Evolutionary conservation across 768 basidiomycete genomes (phyloP).

Genomic region (Russula olivacea): DNA sequence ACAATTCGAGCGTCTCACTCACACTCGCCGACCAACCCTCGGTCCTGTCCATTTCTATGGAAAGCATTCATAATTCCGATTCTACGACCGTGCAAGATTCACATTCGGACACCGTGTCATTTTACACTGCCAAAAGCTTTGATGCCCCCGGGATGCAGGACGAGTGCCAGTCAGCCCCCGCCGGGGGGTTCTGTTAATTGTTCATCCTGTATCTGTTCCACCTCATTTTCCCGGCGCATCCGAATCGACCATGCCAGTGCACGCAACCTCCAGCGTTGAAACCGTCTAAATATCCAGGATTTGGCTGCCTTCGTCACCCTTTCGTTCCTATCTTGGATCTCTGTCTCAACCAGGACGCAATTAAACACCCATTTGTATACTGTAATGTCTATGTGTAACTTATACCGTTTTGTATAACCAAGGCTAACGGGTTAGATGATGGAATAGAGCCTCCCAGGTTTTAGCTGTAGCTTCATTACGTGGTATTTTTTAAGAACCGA

Average conservation of each 20-base stretch:
- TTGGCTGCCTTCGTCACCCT: neutral
- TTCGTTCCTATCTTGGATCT: neutral
- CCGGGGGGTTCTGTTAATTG: too few species aligned
- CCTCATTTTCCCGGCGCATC: slow-evolving; percentile 27
- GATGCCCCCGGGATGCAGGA: neutral
- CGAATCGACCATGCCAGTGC: neutral
- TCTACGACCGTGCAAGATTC: slow-evolving; percentile 1
- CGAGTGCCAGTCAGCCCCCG: neutral
- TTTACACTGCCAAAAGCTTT: slow-evolving; percentile 1
- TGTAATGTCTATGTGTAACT: too few species aligned
- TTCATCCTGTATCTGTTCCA: neutral
- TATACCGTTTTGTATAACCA: too few species aligned
- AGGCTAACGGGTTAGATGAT: too few species aligned
- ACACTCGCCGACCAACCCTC: neutral
- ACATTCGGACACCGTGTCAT: neutral
- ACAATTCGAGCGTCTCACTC: too few species aligned
- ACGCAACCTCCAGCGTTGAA: neutral
- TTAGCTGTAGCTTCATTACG: too few species aligned
- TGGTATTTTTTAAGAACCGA: too few species aligned
- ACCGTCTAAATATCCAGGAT: neutral
- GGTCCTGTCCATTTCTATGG: neutral
- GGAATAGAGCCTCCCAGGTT: too few species aligned
- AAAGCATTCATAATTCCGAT: neutral
- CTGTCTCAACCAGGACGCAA: too few species aligned
- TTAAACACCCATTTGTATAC: too few species aligned